phyloP scores from a whole-genome alignment of 257 asterid species.

The Plectranthus barbatus region DNA sequence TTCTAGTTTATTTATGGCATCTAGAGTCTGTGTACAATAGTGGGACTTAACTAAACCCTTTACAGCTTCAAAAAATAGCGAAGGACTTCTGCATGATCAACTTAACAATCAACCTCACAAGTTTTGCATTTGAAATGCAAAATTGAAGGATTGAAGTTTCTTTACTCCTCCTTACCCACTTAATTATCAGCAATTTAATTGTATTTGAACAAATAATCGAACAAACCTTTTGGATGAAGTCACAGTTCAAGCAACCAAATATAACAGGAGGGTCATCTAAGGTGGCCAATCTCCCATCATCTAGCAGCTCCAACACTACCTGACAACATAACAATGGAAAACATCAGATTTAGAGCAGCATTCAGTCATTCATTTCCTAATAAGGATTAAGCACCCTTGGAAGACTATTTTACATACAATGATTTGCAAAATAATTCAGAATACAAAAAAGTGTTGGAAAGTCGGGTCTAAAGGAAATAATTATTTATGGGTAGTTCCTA shows the following conservation, averaged over 20 bases:
- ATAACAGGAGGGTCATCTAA: conserved; percentile 75
- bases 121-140: not conserved
- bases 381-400: not conserved
- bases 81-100: not conserved
- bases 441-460: no score
- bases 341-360: conserved; percentile 8
- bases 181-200: not conserved
- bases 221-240: conserved; percentile 68
- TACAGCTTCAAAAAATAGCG: not conserved
- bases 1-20: not conserved
- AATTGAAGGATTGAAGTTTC: not conserved
- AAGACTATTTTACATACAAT: not conserved
- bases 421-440: no score
- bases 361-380: not conserved
- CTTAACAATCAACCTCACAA: not conserved
- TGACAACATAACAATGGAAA: conserved; percentile 21
- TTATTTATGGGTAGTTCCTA: no score
- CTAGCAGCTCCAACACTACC: conserved; percentile 82
- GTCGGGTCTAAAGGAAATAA: no score
- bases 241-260: conserved; percentile 65
- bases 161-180: not conserved
- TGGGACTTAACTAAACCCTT: not conserved
- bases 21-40: not conserved
- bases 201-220: not conserved
- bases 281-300: conserved; percentile 66